Conservation (phyloP, 306 rosid species). For the Cicer judaicum region DNA sequence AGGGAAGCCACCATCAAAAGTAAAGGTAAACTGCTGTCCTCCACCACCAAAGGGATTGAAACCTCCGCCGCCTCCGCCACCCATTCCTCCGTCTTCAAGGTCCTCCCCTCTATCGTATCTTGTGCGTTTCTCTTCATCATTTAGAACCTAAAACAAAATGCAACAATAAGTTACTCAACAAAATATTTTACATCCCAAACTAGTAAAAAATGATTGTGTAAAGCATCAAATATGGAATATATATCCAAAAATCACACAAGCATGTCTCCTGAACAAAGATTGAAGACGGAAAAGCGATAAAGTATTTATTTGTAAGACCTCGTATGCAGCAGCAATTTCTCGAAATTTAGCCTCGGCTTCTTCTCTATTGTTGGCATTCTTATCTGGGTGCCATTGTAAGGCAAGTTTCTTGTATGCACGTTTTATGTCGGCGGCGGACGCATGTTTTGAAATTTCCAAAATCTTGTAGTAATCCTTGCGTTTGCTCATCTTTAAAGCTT, state of each 20-base stretch:
- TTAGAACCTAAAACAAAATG: slow-evolving; percentile 67
- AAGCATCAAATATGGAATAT: background rate
- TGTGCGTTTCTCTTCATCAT: slow-evolving; percentile 89
- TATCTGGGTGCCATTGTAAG: slow-evolving; percentile 99
- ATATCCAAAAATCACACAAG: slow-evolving; percentile 27
- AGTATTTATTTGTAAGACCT: slow-evolving; percentile 54
- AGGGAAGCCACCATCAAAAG: slow-evolving; percentile 72
- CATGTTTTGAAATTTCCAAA: slow-evolving; percentile 82
- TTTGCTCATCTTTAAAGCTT: slow-evolving; percentile 95
- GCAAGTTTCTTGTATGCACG: slow-evolving; percentile 99
- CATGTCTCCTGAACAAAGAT: slow-evolving; percentile 17
- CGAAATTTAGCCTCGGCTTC: slow-evolving; percentile 90
- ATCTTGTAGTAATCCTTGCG: slow-evolving; percentile 97
- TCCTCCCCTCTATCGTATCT: slow-evolving; percentile 97
- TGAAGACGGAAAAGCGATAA: background rate
- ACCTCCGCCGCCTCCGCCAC: slow-evolving; percentile 69
- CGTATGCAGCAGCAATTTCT: slow-evolving; percentile 97
- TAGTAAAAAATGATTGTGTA: slow-evolving; percentile 9
- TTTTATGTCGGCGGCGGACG: slow-evolving; percentile 83
- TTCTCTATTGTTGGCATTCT: slow-evolving; percentile 89
- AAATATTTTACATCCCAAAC: slow-evolving; percentile 17
- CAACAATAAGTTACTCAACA: slow-evolving; percentile 31
- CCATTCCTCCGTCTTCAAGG: slow-evolving; percentile 82
- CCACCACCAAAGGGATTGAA: slow-evolving; percentile 91
- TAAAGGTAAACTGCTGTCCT: slow-evolving; percentile 75